A percentile compares a stretch with the other conserved stretches of the same genome.
These are phyloP conservation scores for Rhynchosporium secalis DNA, from an alignment of 2,329 filamentous ascomycete genomes.

Conservation along the genomic window DNA sequence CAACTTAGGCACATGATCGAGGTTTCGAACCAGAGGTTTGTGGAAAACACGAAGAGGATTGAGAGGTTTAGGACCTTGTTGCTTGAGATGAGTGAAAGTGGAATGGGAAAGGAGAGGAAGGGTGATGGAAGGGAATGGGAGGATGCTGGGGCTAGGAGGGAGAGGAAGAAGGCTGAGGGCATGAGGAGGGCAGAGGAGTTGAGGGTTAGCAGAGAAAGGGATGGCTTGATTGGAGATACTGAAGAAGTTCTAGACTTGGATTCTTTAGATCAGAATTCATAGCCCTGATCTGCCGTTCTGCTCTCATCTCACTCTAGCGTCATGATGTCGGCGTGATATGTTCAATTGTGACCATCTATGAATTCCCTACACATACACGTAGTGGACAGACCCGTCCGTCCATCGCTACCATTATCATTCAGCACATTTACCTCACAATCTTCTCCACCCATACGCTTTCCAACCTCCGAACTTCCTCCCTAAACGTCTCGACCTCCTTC, in stretches of 20 bases:
- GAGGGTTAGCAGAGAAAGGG: conserved; percentile 9
- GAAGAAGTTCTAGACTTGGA: conserved; percentile 14
- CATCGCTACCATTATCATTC: neutral
- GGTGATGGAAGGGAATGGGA: conserved; percentile 53
- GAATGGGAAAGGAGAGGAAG: conserved; percentile 33
- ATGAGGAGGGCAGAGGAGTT: conserved; percentile 47
- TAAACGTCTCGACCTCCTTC: conserved; percentile 89
- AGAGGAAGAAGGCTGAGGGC: conserved; percentile 59
- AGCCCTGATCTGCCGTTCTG: neutral
- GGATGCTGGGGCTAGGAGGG: conserved; percentile 51
- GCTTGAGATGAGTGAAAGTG: conserved; percentile 19
- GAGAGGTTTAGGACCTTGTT: conserved; percentile 57
- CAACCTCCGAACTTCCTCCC: conserved; percentile 80
- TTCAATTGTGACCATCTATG: conserved; percentile 14
- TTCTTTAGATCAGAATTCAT: conserved; percentile 17
- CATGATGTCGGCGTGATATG: neutral
- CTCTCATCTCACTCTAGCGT: neutral
- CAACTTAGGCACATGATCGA: conserved; percentile 68
- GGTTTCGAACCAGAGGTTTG: conserved; percentile 74
- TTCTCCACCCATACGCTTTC: conserved; percentile 88
- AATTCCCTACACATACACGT: conserved; percentile 27
- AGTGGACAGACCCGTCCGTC: conserved; percentile 23
- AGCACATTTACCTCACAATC: conserved; percentile 52
- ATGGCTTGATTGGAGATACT: neutral
- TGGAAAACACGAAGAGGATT: conserved; percentile 67